Evolutionary conservation across 495 filamentous ascomycete species (phyloP).

Genomic region (Hypoxylon lenormandii): DNA sequence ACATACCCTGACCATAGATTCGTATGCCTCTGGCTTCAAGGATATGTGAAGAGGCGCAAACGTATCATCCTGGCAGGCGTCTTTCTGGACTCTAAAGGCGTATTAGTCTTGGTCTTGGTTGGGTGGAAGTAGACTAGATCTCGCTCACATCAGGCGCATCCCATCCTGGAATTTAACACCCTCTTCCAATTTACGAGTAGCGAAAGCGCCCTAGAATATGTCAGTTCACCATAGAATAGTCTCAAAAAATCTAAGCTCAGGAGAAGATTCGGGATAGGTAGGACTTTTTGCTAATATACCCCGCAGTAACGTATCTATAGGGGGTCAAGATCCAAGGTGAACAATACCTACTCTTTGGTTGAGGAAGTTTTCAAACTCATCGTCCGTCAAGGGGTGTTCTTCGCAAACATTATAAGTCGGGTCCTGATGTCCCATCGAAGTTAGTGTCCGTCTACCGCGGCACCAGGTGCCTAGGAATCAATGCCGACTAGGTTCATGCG

Average conservation of each 20-base stretch:
- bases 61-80: constrained; percentile 64
- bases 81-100: constrained; percentile 60
- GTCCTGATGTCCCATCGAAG: constrained; percentile 48
- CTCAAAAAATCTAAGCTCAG: too few relatives aligned
- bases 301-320: constrained; percentile 3
- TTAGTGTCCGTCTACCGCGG: constrained; percentile 5
- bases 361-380: constrained; percentile 68
- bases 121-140: background rate
- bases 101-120: constrained; percentile 23
- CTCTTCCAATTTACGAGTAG: constrained; percentile 53
- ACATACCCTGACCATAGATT: constrained; percentile 48
- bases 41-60: constrained; percentile 63
- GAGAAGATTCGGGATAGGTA: background rate
- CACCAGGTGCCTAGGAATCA: background rate
- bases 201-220: constrained; percentile 61
- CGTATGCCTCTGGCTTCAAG: constrained; percentile 56
- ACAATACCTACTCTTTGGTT: constrained; percentile 57
- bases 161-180: constrained; percentile 59
- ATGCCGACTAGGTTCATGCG: background rate
- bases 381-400: constrained; percentile 60
- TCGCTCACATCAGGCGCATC: constrained; percentile 64
- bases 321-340: background rate
- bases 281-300: background rate
- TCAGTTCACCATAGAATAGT: background rate
- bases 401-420: constrained; percentile 59